phyloP scores from a whole-genome alignment of 345 rosid genomes.

The Acer yangbiense region DNA sequence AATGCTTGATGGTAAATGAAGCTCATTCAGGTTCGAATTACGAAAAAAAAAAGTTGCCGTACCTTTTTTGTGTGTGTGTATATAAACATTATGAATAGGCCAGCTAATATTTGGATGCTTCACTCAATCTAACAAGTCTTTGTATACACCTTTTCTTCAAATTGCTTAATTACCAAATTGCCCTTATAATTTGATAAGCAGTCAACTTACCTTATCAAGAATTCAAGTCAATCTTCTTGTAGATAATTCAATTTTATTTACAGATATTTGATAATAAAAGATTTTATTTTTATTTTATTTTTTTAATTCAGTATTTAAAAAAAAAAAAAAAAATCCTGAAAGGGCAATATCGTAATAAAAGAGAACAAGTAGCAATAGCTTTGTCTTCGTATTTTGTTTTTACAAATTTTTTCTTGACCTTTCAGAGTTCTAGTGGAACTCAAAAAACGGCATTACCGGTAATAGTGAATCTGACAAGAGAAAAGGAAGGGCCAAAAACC shows the following conservation, averaged over 20 bases:
- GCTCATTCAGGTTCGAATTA: too few relatives aligned
- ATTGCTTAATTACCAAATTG: not conserved
- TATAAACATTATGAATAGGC: not conserved
- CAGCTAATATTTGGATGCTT: not conserved
- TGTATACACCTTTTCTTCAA: not conserved
- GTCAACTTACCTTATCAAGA: not conserved
- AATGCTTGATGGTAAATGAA: too few relatives aligned
- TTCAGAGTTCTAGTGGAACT: slow-evolving; percentile 2
- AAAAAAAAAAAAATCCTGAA: too few relatives aligned
- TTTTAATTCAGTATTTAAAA: too few relatives aligned
- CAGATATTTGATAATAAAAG: not conserved
- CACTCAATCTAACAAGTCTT: not conserved
- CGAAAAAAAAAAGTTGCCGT: too few relatives aligned
- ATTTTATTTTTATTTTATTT: not conserved
- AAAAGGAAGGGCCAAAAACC: slow-evolving; percentile 10
- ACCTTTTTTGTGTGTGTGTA: too few relatives aligned
- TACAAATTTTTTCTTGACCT: not conserved
- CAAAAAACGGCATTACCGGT: slow-evolving; percentile 33
- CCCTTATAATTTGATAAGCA: not conserved
- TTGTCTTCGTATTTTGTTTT: too few relatives aligned
- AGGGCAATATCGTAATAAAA: not conserved
- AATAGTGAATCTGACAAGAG: slow-evolving; percentile 23
- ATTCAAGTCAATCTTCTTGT: too few relatives aligned
- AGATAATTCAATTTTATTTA: too few relatives aligned
- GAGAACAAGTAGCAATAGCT: not conserved